Evolutionary conservation across 805 yeast genomes (phyloP).

Genomic region (Candida yuanshanica): DNA sequence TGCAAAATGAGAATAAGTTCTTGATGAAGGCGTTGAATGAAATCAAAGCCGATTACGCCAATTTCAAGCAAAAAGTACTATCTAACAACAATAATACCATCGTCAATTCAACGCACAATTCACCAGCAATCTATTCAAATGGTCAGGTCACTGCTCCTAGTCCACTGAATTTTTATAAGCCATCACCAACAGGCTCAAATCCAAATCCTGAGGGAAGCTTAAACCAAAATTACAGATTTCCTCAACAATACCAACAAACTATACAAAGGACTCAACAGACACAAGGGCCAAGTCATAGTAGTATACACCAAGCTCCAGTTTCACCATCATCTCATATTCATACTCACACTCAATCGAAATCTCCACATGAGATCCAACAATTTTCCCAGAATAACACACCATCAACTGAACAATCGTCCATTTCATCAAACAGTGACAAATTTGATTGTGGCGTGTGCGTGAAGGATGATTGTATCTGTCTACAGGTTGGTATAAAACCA

Average conservation of each 20-base stretch:
- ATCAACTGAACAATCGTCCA: slow-evolving; percentile 17
- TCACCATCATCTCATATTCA: slow-evolving; percentile 5
- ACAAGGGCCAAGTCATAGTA: neutral
- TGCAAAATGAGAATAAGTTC: slow-evolving; percentile 30
- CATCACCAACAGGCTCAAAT: slow-evolving; percentile 34
- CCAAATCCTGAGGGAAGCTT: slow-evolving; percentile 5
- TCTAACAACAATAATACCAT: slow-evolving; percentile 13
- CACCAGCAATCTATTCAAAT: slow-evolving; percentile 21
- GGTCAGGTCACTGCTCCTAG: slow-evolving; percentile 22
- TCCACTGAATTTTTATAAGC: slow-evolving; percentile 41
- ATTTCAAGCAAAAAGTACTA: slow-evolving; percentile 15
- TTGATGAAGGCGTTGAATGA: slow-evolving; percentile 26
- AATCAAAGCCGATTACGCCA: slow-evolving; percentile 22
- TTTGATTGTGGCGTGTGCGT: slow-evolving; percentile 59
- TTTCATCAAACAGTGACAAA: slow-evolving; percentile 18
- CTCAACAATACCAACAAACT: slow-evolving; percentile 5
- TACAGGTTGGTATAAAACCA: slow-evolving; percentile 28
- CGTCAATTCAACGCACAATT: slow-evolving; percentile 12
- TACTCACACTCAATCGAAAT: slow-evolving; percentile 36
- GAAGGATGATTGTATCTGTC: slow-evolving; percentile 68
- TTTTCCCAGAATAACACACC: slow-evolving; percentile 14
- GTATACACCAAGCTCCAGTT: slow-evolving; percentile 7
- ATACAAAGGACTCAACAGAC: neutral
- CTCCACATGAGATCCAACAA: slow-evolving; percentile 26
- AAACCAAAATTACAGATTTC: slow-evolving; percentile 7